Base-by-base conservation (phyloP, 164 flowering plant genomes). In the Brasenia schreberi region DNA sequence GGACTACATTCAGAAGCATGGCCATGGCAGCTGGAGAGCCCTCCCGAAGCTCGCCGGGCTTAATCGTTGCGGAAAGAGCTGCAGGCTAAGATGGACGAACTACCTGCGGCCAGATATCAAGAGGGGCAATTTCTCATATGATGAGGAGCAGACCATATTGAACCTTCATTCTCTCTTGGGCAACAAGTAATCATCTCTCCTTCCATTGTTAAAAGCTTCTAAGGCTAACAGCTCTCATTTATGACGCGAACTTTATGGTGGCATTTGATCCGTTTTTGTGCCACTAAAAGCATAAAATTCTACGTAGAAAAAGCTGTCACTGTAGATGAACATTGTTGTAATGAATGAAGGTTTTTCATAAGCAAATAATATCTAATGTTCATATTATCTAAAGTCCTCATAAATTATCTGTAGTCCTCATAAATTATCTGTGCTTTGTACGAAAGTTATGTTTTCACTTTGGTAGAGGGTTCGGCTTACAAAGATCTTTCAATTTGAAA, bases 61-160 rank as follows among this genome's bases (percentile, higher is more conserved):
- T 68, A 83, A 87, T 64, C 77, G 92, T 66, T 85, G 92, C 70
- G 91, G 91, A 0, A 86, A 86, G 75, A 86, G 89, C 68, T 85
- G 89, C 71, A 72, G 89, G 59, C 68, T 84, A 5, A 70, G 88
- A 58, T 84, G 88, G 88, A 78, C 79, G 1, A 84, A 84, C 68
- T 84, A 83, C 64, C 74, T 83, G 43, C 77, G 81, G 64, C 85
- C 86, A 6, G 86, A 81, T 65, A 83, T 85, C 67, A 84, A 78
- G 81, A 77, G 87, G 73, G 90, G 92, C 3, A 79, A 67, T 45
- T 87, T 85, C 74, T 52, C 86, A 0, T 76, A 79, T 0, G 85
- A 82, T 4, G 92, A 87, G 71, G 89, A 85, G 69, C 59, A 69
- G 42, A 70, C 62, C 64, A 86, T 86, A 65, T 74, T 84, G 72